A percentile compares a stretch with the other conserved stretches of the same genome.
Conservation (phyloP, 495 filamentous ascomycete species). For the Penicillium pancosmium region DNA sequence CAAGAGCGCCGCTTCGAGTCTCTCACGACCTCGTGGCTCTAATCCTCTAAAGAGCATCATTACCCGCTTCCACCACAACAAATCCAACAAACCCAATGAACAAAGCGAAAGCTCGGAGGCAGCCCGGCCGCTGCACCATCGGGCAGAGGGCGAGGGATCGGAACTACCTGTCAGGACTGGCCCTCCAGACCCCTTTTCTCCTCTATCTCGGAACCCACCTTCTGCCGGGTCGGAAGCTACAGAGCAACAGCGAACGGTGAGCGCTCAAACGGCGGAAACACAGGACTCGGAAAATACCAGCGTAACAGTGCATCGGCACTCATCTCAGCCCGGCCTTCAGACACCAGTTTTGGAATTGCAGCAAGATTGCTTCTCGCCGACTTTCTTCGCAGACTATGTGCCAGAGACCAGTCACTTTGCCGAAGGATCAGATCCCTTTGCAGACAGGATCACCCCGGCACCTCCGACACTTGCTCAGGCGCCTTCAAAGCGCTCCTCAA, state of each 20-base stretch:
- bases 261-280: conserved; percentile 32
- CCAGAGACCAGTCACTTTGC: conserved; percentile 12
- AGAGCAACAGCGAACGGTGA: conserved; percentile 28
- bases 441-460: conserved; percentile 22
- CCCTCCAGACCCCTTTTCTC: neutral
- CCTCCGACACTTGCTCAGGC: neutral
- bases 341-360: conserved; percentile 22
- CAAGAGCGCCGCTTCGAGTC: neutral
- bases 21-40: conserved; percentile 14
- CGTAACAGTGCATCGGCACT: conserved; percentile 35
- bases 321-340: conserved; percentile 24
- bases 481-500: neutral
- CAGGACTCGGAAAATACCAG: conserved; percentile 33
- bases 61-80: conserved; percentile 12
- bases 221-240: neutral
- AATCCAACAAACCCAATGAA: conserved; percentile 14
- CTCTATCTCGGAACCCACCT: neutral
- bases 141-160: neutral
- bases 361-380: conserved; percentile 15
- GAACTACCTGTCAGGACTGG: conserved; percentile 10
- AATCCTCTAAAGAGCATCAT: conserved; percentile 19
- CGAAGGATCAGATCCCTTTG: conserved; percentile 29
- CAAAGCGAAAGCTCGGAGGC: conserved; percentile 7
- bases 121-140: neutral
- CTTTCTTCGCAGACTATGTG: conserved; percentile 14